These are phyloP conservation scores for Phytophthora fragariaefolia DNA, from an alignment of 352 stramenopile species.

Conservation along the genomic window DNA sequence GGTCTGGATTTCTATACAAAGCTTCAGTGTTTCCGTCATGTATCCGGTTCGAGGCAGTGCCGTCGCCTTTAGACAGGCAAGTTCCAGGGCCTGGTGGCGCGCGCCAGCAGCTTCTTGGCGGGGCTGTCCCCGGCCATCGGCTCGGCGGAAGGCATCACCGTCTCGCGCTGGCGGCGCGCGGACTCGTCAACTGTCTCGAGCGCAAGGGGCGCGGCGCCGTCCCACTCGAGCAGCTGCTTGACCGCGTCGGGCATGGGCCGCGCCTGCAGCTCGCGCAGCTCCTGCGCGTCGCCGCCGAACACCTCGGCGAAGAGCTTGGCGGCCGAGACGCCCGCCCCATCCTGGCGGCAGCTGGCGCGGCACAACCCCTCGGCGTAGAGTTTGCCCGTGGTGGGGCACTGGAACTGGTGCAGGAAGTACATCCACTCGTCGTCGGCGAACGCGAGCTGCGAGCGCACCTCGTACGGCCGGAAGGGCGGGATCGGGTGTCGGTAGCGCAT, in stretches of 20 bases:
- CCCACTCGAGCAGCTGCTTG: constrained; percentile 51
- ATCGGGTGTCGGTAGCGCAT: constrained; percentile 68
- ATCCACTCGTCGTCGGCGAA: constrained; percentile 61
- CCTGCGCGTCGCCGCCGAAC: constrained; percentile 20
- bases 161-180: constrained; percentile 24
- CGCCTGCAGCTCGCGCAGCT: constrained; percentile 17
- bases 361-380: constrained; percentile 65
- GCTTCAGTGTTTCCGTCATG: constrained; percentile 4
- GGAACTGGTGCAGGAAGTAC: constrained; percentile 67
- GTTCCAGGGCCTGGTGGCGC: constrained; percentile 45
- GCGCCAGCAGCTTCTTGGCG: constrained; percentile 23
- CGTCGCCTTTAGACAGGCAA: constrained; percentile 31
- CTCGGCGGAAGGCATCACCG: constrained; percentile 3
- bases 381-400: constrained; percentile 62
- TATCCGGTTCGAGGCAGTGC: constrained; percentile 12
- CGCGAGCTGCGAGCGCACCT: constrained; percentile 58
- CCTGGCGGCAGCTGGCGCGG: constrained; percentile 43
- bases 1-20: constrained; percentile 17
- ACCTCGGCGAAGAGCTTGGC: constrained; percentile 42
- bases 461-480: constrained; percentile 60
- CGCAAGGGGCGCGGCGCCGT: constrained; percentile 34
- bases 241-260: constrained; percentile 54
- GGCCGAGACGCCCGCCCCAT: constrained; percentile 22
- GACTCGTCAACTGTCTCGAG: constrained; percentile 36
- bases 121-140: neutral